Percentiles rank a stretch among this genome's conserved stretches.
Evolutionary conservation across 225 moss, liverwort and hornwort genomes (phyloP).

Genomic region (Marchantia polymorpha): DNA sequence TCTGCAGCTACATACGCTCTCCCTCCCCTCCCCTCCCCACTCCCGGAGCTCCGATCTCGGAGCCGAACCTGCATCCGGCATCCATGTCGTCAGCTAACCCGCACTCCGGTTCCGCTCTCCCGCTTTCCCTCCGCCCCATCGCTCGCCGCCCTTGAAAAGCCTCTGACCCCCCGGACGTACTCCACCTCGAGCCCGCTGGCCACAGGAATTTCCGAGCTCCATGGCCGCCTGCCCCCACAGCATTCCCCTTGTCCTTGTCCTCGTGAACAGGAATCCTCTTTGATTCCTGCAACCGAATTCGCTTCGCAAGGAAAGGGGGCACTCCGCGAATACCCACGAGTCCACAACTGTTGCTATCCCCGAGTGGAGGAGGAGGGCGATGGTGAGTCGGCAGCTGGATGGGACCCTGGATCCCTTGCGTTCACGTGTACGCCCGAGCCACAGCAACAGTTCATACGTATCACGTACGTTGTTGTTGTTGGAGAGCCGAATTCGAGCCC

Average conservation of each 20-base stretch:
- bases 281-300: slow-evolving; percentile 1
- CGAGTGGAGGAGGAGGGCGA: background rate
- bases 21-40: no score
- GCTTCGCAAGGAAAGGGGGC: background rate
- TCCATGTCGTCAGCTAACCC: background rate
- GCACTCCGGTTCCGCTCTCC: background rate
- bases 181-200: background rate
- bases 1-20: no score
- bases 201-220: background rate
- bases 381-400: background rate
- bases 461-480: slow-evolving; percentile 7
- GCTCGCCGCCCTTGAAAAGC: background rate
- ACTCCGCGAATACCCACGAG: background rate
- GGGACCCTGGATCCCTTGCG: background rate
- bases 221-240: background rate
- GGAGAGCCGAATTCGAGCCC: background rate
- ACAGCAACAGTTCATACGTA: slow-evolving; percentile 7
- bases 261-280: background rate
- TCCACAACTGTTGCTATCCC: background rate
- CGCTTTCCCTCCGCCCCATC: background rate
- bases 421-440: slow-evolving; percentile 14
- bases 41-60: background rate
- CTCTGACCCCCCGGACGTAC: background rate
- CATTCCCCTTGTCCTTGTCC: background rate
- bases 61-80: background rate